A percentile compares a stretch with the other conserved stretches of the same genome.
These are phyloP conservation scores for Cucurbita maxima DNA, from an alignment of 306 rosid species.

Conservation along the genomic window DNA sequence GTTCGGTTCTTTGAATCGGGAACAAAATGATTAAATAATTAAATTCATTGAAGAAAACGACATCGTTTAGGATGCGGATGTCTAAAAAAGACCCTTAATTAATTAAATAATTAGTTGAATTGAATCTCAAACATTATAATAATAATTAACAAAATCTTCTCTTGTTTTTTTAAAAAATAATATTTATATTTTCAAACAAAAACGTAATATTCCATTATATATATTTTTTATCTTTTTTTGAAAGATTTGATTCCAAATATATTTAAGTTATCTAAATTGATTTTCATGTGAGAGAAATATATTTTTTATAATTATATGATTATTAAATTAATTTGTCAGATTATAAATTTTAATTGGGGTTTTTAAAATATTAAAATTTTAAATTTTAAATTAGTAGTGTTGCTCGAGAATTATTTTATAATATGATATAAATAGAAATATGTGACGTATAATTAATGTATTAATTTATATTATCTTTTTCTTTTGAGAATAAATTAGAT, in stretches of 20 bases:
- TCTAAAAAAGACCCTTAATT: neutral
- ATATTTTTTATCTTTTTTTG: neutral
- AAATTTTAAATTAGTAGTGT: neutral
- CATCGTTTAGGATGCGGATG: neutral
- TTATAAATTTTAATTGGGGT: neutral
- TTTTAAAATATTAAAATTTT: neutral
- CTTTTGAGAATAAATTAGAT: neutral
- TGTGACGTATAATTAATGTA: neutral
- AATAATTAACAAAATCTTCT: neutral
- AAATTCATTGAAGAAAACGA: neutral
- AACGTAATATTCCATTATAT: neutral
- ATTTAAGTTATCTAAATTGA: neutral
- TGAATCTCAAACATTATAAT: neutral
- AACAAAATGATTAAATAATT: neutral
- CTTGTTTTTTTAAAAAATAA: neutral
- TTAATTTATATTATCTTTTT: neutral
- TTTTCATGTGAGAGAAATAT: neutral
- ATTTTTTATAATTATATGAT: no score
- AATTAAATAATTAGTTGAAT: neutral
- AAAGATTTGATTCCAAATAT: neutral
- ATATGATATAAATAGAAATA: neutral
- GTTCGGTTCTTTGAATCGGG: neutral
- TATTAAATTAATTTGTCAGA: neutral
- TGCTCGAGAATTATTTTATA: neutral
- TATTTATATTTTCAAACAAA: neutral